phyloP scores from a whole-genome alignment of 1,139 yeast genomes.

The Geotrichum europaeum region DNA sequence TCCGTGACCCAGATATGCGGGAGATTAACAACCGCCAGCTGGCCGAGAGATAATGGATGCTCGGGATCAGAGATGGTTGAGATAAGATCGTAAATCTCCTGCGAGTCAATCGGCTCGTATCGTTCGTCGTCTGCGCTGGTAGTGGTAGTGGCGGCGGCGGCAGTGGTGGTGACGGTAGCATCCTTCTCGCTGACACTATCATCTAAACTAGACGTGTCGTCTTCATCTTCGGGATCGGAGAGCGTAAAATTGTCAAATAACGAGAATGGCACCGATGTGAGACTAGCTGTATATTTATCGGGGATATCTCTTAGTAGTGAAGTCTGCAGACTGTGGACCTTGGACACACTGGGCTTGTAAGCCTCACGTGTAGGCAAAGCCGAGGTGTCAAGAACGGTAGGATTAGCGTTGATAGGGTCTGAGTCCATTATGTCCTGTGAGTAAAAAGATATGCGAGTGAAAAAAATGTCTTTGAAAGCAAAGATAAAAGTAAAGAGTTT shows the following conservation, averaged over 20 bases:
- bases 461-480: not conserved
- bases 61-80: constrained; percentile 95
- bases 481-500: not conserved
- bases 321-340: not conserved
- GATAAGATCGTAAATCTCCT: constrained; percentile 68
- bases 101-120: constrained; percentile 69
- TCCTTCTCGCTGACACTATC: not conserved
- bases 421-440: constrained; percentile 24
- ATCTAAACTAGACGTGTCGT: not conserved
- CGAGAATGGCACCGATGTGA: constrained; percentile 17
- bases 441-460: not conserved
- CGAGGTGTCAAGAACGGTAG: constrained; percentile 70
- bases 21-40: constrained; percentile 86
- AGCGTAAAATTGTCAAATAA: constrained; percentile 19
- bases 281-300: constrained; percentile 2
- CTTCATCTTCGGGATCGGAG: constrained; percentile 17
- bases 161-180: not conserved
- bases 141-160: not conserved
- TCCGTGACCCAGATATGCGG: constrained; percentile 68
- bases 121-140: constrained; percentile 26
- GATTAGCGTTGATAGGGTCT: constrained; percentile 89
- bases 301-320: constrained; percentile 4
- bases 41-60: constrained; percentile 93
- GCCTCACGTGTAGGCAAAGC: constrained; percentile 64
- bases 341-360: constrained; percentile 23